Percentiles rank a stretch among this genome's conserved stretches.
phyloP scores from a whole-genome alignment of 2,329 filamentous ascomycete genomes.

The Xylaria sp. region DNA sequence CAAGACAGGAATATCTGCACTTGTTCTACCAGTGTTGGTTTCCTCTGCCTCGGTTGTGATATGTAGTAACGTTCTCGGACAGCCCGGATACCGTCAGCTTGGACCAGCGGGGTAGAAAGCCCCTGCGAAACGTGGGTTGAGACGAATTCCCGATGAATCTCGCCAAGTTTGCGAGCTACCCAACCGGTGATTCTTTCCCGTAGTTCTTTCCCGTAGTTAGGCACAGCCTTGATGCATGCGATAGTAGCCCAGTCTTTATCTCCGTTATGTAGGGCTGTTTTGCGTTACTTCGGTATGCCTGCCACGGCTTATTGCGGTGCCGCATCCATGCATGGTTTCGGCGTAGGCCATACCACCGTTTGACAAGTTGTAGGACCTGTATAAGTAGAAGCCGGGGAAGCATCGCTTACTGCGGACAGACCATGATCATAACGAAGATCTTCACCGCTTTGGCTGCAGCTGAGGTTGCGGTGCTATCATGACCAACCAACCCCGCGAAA shows the following conservation, averaged over 20 bases:
- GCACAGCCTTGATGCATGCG: not conserved
- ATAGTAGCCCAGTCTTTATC: not conserved
- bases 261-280: not conserved
- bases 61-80: not conserved
- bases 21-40: not conserved
- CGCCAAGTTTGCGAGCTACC: not conserved
- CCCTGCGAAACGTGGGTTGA: conserved; percentile 1
- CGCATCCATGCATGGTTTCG: not conserved
- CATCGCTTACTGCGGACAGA: not conserved
- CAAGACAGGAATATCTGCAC: not conserved
- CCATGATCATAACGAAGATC: conserved; percentile 12
- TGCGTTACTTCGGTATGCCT: not conserved
- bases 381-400: not conserved
- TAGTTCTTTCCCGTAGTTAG: not conserved
- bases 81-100: not conserved
- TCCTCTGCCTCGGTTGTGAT: not conserved
- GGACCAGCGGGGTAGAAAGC: not conserved
- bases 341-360: not conserved
- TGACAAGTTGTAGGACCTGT: not conserved
- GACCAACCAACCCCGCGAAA: not conserved
- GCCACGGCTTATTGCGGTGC: not conserved
- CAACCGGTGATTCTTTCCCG: not conserved
- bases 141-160: not conserved
- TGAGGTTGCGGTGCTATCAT: conserved; percentile 7
- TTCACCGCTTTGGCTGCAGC: conserved; percentile 26